Conservation (phyloP, 345 rosid genomes). For the Gossypium herbaceum region DNA sequence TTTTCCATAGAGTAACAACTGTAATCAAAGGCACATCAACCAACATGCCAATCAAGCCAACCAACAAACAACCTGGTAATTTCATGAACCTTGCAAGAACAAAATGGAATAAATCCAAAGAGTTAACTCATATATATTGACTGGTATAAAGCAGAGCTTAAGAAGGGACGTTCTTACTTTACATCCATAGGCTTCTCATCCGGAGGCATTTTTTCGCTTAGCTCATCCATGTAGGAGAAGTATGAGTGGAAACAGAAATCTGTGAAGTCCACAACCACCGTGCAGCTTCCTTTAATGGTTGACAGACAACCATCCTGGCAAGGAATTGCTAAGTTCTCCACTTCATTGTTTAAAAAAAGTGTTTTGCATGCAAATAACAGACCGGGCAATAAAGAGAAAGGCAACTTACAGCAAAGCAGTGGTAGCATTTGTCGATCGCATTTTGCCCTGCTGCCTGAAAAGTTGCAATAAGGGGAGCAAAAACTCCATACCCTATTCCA, state of each 20-base stretch:
- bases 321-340: background rate
- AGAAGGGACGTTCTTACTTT: constrained; percentile 33
- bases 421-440: constrained; percentile 61
- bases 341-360: background rate
- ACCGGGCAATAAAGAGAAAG: background rate
- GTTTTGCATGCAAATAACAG: background rate
- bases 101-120: constrained; percentile 1
- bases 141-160: background rate
- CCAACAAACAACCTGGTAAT: constrained; percentile 66
- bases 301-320: constrained; percentile 66
- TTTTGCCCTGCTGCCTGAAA: constrained; percentile 67
- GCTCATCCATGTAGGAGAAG: constrained; percentile 85
- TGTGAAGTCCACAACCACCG: constrained; percentile 57
- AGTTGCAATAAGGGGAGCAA: constrained; percentile 70
- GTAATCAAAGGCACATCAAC: constrained; percentile 58
- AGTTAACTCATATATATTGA: background rate
- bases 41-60: constrained; percentile 51
- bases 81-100: constrained; percentile 43
- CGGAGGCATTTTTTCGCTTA: constrained; percentile 44
- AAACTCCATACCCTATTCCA: constrained; percentile 71
- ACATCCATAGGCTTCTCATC: constrained; percentile 59
- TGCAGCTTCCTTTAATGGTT: constrained; percentile 65
- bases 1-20: constrained; percentile 67
- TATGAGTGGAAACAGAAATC: constrained; percentile 93
- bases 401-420: constrained; percentile 57